Percentiles rank a stretch among this genome's conserved stretches.
phyloP scores from a whole-genome alignment of 108 stramenopile species.

The Aureococcus anophagefferens region DNA sequence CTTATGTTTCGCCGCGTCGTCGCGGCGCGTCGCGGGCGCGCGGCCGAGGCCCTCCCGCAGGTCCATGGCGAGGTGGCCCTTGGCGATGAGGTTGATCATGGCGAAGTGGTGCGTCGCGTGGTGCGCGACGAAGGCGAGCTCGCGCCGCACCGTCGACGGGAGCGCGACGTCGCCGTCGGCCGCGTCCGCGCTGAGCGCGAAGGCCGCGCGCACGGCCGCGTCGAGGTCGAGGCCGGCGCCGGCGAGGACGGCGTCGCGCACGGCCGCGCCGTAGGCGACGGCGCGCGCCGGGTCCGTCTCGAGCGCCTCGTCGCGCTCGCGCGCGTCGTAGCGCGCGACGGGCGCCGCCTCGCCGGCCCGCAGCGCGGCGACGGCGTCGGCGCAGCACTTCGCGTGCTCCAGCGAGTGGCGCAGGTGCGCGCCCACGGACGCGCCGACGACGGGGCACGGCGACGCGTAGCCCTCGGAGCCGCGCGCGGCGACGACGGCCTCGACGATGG shows the following conservation, averaged over 20 bases:
- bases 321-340: not conserved
- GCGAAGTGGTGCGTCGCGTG: conserved; percentile 87
- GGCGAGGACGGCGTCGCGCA: not conserved
- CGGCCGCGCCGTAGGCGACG: not conserved
- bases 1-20: no score
- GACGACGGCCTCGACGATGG: not conserved
- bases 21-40: conserved; percentile 33
- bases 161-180: not conserved
- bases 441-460: conserved; percentile 37
- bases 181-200: not conserved
- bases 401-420: conserved; percentile 82
- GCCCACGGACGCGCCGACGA: conserved; percentile 67
- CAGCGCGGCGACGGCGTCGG: not conserved
- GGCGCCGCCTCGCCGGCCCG: not conserved
- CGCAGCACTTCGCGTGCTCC: conserved; percentile 59
- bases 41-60: conserved; percentile 60
- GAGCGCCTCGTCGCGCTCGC: conserved; percentile 3
- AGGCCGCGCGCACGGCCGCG: not conserved
- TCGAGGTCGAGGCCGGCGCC: not conserved
- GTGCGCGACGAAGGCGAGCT: conserved; percentile 78
- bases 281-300: conserved; percentile 1
- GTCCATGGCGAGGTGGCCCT: conserved; percentile 40
- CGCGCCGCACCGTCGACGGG: conserved; percentile 53
- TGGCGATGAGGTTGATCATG: conserved; percentile 69
- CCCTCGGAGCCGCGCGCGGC: not conserved